A percentile compares a stretch with the other conserved stretches of the same genome.
These are phyloP conservation scores for Choiromyces venosus DNA, from an alignment of 495 filamentous ascomycete species.

Conservation along the genomic window DNA sequence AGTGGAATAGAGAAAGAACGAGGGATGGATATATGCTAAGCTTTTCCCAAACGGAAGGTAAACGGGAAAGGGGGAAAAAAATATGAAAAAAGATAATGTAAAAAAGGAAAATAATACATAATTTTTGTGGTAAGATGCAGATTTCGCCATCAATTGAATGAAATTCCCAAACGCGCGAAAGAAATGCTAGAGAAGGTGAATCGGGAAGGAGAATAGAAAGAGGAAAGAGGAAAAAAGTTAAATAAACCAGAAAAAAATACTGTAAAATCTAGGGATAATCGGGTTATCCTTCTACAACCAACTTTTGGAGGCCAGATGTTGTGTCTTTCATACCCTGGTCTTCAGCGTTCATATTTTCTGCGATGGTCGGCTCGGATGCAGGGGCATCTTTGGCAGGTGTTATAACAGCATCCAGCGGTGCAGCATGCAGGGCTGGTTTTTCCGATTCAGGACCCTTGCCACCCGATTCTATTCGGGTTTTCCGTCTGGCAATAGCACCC, in stretches of 20 bases:
- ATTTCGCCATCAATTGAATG: background rate
- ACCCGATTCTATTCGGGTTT: conserved; percentile 47
- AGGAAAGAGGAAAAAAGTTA: background rate
- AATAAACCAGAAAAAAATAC: background rate
- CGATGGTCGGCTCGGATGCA: background rate
- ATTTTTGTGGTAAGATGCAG: background rate
- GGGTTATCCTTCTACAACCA: background rate
- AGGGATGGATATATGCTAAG: background rate
- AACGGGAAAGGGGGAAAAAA: background rate
- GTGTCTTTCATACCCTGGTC: background rate
- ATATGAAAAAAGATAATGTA: background rate
- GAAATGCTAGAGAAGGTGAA: background rate
- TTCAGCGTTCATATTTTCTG: background rate
- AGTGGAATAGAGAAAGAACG: background rate
- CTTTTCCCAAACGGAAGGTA: background rate
- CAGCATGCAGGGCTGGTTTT: conserved; percentile 73
- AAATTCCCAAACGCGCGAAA: background rate
- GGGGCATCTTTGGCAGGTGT: conserved; percentile 8
- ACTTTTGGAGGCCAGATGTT: background rate
- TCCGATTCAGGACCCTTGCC: conserved; percentile 47
- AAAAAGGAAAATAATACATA: background rate
- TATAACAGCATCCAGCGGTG: conserved; percentile 60
- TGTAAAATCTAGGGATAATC: background rate
- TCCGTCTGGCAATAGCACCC: conserved; percentile 59
- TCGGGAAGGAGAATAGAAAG: background rate